A percentile compares a stretch with the other conserved stretches of the same genome.
phyloP scores from a whole-genome alignment of 2,329 filamentous ascomycete genomes.

The Trichophyton benhamiae region DNA sequence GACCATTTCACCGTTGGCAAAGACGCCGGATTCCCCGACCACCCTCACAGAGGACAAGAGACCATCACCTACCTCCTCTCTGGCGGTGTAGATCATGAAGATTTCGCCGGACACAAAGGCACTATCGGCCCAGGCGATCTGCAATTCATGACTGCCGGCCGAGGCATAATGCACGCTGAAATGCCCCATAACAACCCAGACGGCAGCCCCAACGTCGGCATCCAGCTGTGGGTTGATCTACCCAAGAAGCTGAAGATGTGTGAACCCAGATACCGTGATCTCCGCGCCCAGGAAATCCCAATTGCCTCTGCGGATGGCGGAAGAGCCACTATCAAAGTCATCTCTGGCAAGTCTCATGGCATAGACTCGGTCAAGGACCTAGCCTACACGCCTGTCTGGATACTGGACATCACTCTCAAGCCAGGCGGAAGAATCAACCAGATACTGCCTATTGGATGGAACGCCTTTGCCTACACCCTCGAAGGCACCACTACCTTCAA shows the following conservation, averaged over 20 bases:
- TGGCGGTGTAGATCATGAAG: conserved; percentile 80
- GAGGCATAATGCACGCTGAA: conserved; percentile 86
- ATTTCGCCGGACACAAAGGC: conserved; percentile 75
- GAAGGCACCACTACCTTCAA: conserved; percentile 56
- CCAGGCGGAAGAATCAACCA: conserved; percentile 71
- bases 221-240: conserved; percentile 88
- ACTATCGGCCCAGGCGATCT: conserved; percentile 79
- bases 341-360: conserved; percentile 71
- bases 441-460: conserved; percentile 67
- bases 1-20: conserved; percentile 76
- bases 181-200: conserved; percentile 75
- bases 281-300: conserved; percentile 69
- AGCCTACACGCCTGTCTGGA: conserved; percentile 95
- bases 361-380: conserved; percentile 80
- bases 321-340: conserved; percentile 74
- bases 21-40: conserved; percentile 82
- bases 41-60: conserved; percentile 72
- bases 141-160: conserved; percentile 94
- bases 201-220: conserved; percentile 65
- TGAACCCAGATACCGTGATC: conserved; percentile 84
- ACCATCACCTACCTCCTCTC: conserved; percentile 81
- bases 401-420: conserved; percentile 68
- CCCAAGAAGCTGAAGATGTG: conserved; percentile 70
- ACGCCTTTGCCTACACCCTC: conserved; percentile 79
- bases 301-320: conserved; percentile 56